Evolutionary conservation across 345 rosid genomes (phyloP).

Genomic region (Populus davidiana): DNA sequence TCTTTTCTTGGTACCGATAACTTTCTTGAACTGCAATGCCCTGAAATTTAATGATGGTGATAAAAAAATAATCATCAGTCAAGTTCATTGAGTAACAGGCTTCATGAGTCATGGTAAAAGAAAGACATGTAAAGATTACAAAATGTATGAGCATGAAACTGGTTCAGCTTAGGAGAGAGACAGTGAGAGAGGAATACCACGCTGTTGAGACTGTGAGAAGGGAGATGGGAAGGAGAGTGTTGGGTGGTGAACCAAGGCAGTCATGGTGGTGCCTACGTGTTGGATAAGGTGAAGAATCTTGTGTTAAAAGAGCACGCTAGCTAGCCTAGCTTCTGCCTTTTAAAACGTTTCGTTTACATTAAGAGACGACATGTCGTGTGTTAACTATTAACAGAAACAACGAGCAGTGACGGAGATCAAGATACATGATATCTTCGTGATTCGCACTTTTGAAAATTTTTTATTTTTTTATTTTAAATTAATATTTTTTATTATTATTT

Average conservation of each 20-base stretch:
- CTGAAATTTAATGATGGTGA: constrained; percentile 18
- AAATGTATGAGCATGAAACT: neutral
- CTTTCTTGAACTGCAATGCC: constrained; percentile 25
- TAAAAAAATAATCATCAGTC: neutral
- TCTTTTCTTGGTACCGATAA: constrained; percentile 2
- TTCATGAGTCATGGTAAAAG: neutral
- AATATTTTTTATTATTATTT: too few relatives aligned
- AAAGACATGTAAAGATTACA: neutral
- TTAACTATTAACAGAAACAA: too few relatives aligned
- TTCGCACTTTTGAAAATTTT: too few relatives aligned
- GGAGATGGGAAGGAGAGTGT: neutral
- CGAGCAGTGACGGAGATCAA: too few relatives aligned
- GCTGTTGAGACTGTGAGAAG: neutral
- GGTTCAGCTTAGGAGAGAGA: neutral
- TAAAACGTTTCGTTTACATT: too few relatives aligned
- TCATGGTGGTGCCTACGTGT: neutral
- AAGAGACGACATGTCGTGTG: neutral
- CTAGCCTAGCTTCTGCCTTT: neutral
- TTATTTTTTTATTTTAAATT: too few relatives aligned
- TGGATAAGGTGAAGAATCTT: constrained; percentile 9
- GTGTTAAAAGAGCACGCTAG: neutral
- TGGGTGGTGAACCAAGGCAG: neutral
- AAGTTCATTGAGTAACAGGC: neutral
- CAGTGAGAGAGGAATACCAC: neutral
- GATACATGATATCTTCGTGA: too few relatives aligned